phyloP scores from a whole-genome alignment of 1,139 yeast species.

The Zygosaccharomyces sapae region DNA sequence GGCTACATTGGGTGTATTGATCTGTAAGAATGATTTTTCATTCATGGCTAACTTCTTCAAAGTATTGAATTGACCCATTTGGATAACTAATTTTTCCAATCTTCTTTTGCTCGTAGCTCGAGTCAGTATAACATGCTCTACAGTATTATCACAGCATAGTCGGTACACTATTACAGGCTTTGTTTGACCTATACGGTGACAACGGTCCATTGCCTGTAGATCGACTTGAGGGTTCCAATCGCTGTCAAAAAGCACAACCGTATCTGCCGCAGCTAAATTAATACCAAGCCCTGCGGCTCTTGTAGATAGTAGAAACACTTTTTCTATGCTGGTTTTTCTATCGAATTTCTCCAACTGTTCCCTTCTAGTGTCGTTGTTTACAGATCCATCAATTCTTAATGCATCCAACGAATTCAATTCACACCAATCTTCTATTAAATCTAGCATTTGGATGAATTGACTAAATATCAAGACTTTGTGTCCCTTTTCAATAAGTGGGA shows the following conservation, averaged over 20 bases:
- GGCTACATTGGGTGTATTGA: constrained; percentile 15
- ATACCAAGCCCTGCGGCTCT: constrained; percentile 95
- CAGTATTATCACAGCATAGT: constrained; percentile 68
- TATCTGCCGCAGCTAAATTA: constrained; percentile 80
- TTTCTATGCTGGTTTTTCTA: constrained; percentile 33
- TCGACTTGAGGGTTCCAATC: constrained; percentile 99
- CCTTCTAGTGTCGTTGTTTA: constrained; percentile 61
- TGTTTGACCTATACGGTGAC: constrained; percentile 86
- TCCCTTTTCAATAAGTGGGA: constrained; percentile 43
- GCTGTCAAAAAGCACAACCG: constrained; percentile 83
- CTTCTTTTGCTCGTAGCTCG: constrained; percentile 75
- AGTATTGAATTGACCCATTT: constrained; percentile 71
- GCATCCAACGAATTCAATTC: constrained; percentile 43
- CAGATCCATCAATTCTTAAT: constrained; percentile 75
- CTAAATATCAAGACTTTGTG: constrained; percentile 79
- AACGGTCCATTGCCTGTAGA: constrained; percentile 92
- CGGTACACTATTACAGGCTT: constrained; percentile 80
- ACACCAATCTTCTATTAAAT: constrained; percentile 69
- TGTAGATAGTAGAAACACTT: constrained; percentile 69
- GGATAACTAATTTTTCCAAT: constrained; percentile 78
- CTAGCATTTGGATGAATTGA: constrained; percentile 77
- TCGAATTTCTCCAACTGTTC: constrained; percentile 57
- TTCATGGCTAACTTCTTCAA: constrained; percentile 41
- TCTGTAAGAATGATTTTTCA: constrained; percentile 31
- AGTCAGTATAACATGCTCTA: constrained; percentile 76